These are phyloP conservation scores for Fragaria ananassa DNA, from an alignment of 306 rosid genomes.

Conservation along the genomic window DNA sequence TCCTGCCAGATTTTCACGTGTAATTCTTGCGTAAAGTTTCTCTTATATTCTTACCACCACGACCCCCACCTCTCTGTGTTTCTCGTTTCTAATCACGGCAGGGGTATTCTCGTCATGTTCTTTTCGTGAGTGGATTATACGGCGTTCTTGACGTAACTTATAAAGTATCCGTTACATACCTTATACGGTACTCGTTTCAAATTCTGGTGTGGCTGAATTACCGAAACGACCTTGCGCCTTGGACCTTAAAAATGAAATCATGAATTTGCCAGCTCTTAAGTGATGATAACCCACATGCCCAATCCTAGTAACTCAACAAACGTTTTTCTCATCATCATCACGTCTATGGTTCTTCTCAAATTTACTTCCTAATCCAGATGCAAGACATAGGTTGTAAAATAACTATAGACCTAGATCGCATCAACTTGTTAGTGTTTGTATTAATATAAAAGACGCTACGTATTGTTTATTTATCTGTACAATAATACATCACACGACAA, in stretches of 20 bases:
- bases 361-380: neutral
- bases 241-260: neutral
- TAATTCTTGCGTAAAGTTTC: neutral
- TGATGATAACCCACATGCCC: conserved; percentile 21
- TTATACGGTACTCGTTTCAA: conserved; percentile 18
- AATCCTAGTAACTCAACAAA: neutral
- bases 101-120: conserved; percentile 32
- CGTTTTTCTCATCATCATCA: conserved; percentile 9
- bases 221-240: neutral
- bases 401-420: neutral
- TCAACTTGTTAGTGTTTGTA: neutral
- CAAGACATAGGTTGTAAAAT: too few relatives aligned
- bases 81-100: neutral
- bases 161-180: conserved; percentile 36
- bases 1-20: conserved; percentile 6
- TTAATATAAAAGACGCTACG: neutral
- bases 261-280: neutral
- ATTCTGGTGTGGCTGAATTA: neutral
- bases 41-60: neutral
- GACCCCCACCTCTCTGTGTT: neutral
- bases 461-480: too few relatives aligned
- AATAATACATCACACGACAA: too few relatives aligned
- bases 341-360: neutral
- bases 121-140: neutral
- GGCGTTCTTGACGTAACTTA: conserved; percentile 19